Percentiles rank a stretch among this genome's conserved stretches.
Conservation (phyloP, 352 stramenopile species). For the Globisporangium takayamanum region DNA sequence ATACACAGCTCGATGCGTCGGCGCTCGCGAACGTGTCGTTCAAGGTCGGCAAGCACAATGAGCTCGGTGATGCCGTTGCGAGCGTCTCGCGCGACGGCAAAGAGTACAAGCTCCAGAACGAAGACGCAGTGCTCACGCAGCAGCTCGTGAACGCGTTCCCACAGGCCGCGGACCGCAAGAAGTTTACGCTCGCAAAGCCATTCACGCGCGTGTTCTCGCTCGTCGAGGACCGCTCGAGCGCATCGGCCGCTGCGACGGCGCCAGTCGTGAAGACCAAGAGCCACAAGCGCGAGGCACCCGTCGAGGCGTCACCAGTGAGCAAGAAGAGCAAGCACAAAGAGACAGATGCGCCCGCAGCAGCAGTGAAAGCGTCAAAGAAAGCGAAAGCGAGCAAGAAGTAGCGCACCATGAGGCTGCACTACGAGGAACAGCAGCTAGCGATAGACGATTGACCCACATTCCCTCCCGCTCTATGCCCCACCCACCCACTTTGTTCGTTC, state of each 20-base stretch:
- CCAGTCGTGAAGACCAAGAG: slow-evolving; percentile 16
- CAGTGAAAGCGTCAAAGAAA: slow-evolving; percentile 3
- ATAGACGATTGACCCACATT: too few relatives aligned
- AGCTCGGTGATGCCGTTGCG: slow-evolving; percentile 31
- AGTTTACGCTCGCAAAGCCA: slow-evolving; percentile 62
- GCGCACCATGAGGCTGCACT: too few relatives aligned
- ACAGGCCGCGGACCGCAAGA: slow-evolving; percentile 41
- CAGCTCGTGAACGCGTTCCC: slow-evolving; percentile 77
- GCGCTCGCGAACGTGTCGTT: slow-evolving; percentile 61
- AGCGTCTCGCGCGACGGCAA: slow-evolving; percentile 41
- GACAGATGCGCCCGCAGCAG: slow-evolving; percentile 5
- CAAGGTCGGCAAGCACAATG: slow-evolving; percentile 35
- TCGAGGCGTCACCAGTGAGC: background rate
- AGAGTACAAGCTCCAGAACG: slow-evolving; percentile 47
- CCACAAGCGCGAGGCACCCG: slow-evolving; percentile 23
- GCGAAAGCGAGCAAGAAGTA: slow-evolving; percentile 18
- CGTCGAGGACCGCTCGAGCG: slow-evolving; percentile 33
- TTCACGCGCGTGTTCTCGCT: slow-evolving; percentile 74
- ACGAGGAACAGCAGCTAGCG: too few relatives aligned
- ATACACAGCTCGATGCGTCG: slow-evolving; percentile 56
- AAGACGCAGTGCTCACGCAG: slow-evolving; percentile 56
- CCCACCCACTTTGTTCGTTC: too few relatives aligned
- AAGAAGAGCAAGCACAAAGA: slow-evolving; percentile 41
- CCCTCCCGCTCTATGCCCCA: too few relatives aligned
- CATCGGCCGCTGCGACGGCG: slow-evolving; percentile 5